Evolutionary conservation across 2,329 filamentous ascomycete genomes (phyloP), one percentile per base, ranked within the genome.

Genomic region (Aureobasidium sp.): DNA sequence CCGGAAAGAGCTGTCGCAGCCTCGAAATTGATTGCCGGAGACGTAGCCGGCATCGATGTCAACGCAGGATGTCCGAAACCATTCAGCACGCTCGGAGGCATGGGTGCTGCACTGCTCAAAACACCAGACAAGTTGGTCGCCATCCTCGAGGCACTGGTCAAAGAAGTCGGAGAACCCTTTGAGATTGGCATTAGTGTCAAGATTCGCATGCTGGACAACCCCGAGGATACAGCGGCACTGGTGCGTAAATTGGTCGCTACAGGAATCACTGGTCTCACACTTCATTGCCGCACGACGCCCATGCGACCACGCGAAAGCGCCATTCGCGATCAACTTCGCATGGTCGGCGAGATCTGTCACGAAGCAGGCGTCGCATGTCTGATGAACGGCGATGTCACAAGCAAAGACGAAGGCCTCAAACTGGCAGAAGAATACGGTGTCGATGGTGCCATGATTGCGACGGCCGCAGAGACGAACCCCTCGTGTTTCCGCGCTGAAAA

Each of bases 31-130:
- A 88, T 99, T 25, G 94, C 92, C 0, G 83, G 78, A 13, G 91
- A 97, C 74, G 94, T 99, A 3, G 86, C 87, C 0, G 94, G 94
- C 63, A 97, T 99, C 68, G 94, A 97, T 73, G 88, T 99, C 65
- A 99, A 99, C 73, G 91, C 94, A 0, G 94, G 94, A n/a, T 99
- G 94, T 72, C 94, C 94, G 0, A 99, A 99, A 75, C 90, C 93
- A 0, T 99, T 99, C 75, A 96, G 90, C 70, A 96, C 93, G 2
- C 84, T 83, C 65, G 91, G 91, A 63, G 94, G 94, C 53, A 99
- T 99, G 94, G 94, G 94, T 53, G 94, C 94, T 0, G 93, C 92
- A 1, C 82, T 99, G 25, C 82, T 99, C 16, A 85, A 84, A 67
- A 93, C 88, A 0, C 93, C 94, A 0, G 92, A 97, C 66, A 86